These are phyloP conservation scores for Eucalyptus albens DNA, from an alignment of 345 rosid species.

Conservation along the genomic window DNA sequence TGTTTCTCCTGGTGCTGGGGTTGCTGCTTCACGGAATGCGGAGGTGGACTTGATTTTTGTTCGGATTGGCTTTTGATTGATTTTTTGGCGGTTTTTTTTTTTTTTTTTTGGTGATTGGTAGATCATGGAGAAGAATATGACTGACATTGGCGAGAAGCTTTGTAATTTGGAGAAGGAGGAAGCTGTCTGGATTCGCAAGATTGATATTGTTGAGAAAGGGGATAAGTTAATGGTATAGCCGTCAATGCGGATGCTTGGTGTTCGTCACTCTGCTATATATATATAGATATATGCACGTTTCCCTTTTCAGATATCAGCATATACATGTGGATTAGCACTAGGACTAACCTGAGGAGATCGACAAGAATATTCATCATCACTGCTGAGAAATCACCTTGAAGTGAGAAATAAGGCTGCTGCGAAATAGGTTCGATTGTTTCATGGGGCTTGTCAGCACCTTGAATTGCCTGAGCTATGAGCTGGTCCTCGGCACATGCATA, in stretches of 20 bases:
- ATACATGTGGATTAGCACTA: not conserved
- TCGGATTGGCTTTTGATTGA: not conserved
- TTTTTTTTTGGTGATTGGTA: not conserved
- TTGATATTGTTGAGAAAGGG: slow-evolving; percentile 76
- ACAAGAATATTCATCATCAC: not conserved
- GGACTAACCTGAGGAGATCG: not conserved
- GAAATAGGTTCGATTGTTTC: not conserved
- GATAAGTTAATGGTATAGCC: slow-evolving; percentile 47
- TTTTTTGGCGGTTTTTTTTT: not conserved
- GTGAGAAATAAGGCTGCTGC: not conserved
- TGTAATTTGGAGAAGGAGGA: slow-evolving; percentile 90
- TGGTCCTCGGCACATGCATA: not conserved
- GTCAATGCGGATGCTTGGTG: not conserved
- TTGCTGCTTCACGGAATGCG: not conserved
- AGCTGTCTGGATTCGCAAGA: slow-evolving; percentile 87
- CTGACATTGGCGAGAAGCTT: slow-evolving; percentile 82
- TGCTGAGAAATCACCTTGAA: not conserved
- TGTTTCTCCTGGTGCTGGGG: not conserved
- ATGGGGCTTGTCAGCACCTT: not conserved
- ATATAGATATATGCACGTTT: not conserved
- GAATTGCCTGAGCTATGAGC: not conserved
- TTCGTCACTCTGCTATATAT: not conserved
- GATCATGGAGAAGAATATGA: slow-evolving; percentile 72
- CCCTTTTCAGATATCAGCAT: not conserved
- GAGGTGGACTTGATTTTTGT: not conserved